Percentiles rank a stretch among this genome's conserved stretches.
Evolutionary conservation across 2,329 filamentous ascomycete species (phyloP).

Genomic region (Verticillium albo-atrum): DNA sequence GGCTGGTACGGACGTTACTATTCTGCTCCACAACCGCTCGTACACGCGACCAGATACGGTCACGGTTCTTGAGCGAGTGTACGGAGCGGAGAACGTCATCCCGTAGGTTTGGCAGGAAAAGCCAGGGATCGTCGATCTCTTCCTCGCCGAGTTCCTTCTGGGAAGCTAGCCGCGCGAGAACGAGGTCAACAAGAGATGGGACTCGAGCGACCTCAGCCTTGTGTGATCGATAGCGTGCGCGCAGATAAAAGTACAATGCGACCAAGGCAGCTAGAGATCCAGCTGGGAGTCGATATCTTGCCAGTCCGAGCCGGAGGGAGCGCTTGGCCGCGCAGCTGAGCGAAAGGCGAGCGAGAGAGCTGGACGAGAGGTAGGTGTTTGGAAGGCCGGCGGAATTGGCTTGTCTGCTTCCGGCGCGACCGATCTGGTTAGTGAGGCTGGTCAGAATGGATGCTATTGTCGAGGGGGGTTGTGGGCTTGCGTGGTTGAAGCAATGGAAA

Average conservation of each 20-base stretch:
- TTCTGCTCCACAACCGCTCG: conserved; percentile 86
- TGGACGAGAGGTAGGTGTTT: conserved; percentile 67
- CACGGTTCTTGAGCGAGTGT: conserved; percentile 70
- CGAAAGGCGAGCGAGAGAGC: conserved; percentile 87
- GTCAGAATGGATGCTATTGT: conserved; percentile 42
- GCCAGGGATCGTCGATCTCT: conserved; percentile 66
- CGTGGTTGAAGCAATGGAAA: conserved; percentile 10
- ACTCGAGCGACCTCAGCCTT: conserved; percentile 66
- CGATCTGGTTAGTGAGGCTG: conserved; percentile 79
- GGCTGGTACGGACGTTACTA: conserved; percentile 75
- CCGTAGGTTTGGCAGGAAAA: conserved; percentile 82
- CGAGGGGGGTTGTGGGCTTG: conserved; percentile 11
- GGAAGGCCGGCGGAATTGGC: conserved; percentile 57
- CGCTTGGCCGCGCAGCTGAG: conserved; percentile 76
- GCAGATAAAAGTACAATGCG: conserved; percentile 56
- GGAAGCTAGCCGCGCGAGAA: conserved; percentile 74
- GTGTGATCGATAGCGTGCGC: conserved; percentile 57
- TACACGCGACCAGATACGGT: conserved; percentile 81
- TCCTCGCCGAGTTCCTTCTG: conserved; percentile 79
- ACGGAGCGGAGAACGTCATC: conserved; percentile 86
- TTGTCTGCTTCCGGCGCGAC: conserved; percentile 68
- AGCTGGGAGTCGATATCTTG: conserved; percentile 84
- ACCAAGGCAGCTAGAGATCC: conserved; percentile 53
- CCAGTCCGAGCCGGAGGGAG: conserved; percentile 74
- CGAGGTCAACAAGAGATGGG: conserved; percentile 79